Evolutionary conservation across 2,329 filamentous ascomycete species (phyloP).

Genomic region (Tolypocladium nubicola): DNA sequence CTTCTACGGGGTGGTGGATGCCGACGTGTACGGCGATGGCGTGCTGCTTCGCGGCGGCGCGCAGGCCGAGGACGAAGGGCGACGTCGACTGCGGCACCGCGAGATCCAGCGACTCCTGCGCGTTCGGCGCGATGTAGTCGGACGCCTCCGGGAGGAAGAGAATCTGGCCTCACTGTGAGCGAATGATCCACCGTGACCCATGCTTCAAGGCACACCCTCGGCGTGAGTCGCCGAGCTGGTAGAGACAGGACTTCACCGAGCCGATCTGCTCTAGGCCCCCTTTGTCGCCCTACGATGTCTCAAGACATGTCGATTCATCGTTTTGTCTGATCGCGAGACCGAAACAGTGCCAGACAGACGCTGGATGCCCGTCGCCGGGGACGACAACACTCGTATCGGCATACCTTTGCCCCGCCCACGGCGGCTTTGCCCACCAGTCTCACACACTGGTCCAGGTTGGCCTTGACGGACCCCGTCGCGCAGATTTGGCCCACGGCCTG

Average conservation of each 20-base stretch:
- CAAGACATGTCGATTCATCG: slow-evolving; percentile 1
- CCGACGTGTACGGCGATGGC: slow-evolving; percentile 72
- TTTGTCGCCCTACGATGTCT: slow-evolving; percentile 9
- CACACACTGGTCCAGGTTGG: slow-evolving; percentile 73
- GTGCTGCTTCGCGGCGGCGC: slow-evolving; percentile 52
- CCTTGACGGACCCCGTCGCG: slow-evolving; percentile 65
- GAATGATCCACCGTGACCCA: neutral
- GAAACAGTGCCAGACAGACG: neutral
- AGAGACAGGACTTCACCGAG: neutral
- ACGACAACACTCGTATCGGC: neutral
- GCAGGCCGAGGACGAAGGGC: slow-evolving; percentile 68
- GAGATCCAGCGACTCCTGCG: slow-evolving; percentile 58
- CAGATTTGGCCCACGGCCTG: slow-evolving; percentile 81
- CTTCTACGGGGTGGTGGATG: slow-evolving; percentile 60
- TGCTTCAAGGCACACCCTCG: neutral
- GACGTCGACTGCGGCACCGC: slow-evolving; percentile 55
- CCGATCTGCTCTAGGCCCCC: neutral
- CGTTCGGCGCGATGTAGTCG: slow-evolving; percentile 71
- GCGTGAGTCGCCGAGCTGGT: neutral
- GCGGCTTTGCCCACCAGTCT: slow-evolving; percentile 62
- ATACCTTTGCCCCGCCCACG: slow-evolving; percentile 65
- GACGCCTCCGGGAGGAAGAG: slow-evolving; percentile 88
- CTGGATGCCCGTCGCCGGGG: neutral
- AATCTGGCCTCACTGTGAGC: slow-evolving; percentile 33
- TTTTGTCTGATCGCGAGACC: neutral